Evolutionary conservation across 2,329 filamentous ascomycete genomes (phyloP).

Genomic region (Nemania bipapillata): DNA sequence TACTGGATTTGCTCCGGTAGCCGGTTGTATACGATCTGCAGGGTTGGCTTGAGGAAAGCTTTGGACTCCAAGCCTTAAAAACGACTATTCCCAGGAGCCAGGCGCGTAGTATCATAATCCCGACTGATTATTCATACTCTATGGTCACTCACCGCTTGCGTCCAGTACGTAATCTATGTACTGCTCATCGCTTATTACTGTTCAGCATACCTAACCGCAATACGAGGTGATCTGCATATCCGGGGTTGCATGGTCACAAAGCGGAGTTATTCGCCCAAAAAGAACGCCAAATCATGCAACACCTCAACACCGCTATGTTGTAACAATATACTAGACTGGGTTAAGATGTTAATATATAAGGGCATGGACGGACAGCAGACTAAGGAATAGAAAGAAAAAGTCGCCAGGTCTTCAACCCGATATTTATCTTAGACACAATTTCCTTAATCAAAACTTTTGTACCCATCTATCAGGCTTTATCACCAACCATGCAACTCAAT

Average conservation of each 20-base stretch:
- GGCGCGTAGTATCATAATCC: neutral
- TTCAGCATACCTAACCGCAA: conserved; percentile 19
- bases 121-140: conserved; percentile 8
- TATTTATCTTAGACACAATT: neutral
- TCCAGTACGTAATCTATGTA: neutral
- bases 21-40: neutral
- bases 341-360: conserved; percentile 22
- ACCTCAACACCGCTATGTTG: neutral
- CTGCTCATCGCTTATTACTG: conserved; percentile 3
- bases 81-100: neutral
- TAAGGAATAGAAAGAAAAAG: neutral
- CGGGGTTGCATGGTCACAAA: conserved; percentile 17
- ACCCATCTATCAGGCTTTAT: neutral
- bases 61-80: neutral
- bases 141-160: conserved; percentile 16
- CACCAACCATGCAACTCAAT: conserved; percentile 26
- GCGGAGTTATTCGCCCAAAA: conserved; percentile 29
- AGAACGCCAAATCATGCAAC: neutral
- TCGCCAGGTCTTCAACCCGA: neutral
- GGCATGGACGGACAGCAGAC: neutral
- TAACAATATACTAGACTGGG: neutral
- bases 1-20: too few relatives aligned
- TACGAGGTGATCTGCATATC: conserved; percentile 36
- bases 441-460: neutral
- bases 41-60: neutral